Evolutionary conservation across 257 asterid species (phyloP), one percentile per base, ranked within the genome.

Genomic region (Mitragyna speciosa): DNA sequence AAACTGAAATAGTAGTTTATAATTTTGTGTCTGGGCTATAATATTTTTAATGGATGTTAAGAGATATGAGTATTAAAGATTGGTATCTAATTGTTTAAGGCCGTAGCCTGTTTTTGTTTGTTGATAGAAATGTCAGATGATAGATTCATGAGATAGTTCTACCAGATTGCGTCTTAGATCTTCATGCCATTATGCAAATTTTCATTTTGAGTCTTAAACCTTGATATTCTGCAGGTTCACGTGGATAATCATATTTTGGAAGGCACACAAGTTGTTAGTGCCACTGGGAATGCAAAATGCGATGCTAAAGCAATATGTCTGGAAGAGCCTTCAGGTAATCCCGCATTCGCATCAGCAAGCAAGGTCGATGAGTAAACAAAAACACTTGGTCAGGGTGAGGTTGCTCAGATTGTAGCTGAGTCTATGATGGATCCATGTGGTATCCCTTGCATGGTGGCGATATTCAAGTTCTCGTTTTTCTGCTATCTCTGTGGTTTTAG

Each of bases 401-500:
- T 83, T 39, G 76, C 85, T 70, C 54, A 49, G 72, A 85, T 64
- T 78, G 86, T 85, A 68, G 90, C 83, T 67, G 80, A 88, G 73
- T 80, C 82, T 30, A 91, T 89, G 96, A 84, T 81, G 88, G 97
- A 89, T 26, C 97, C 98, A 22, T 94, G 89, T 83, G 99, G 99
- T 64, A 81, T 92, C 81, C 98, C 98, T n/a, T 89, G 96, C 56
- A 91, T 94, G 95, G 95, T 94, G 78, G 98, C 94, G 84, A 89
- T 96, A 84, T 90, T 96, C 81, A 93, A 94, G 63, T 94, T 94
- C 90, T 84, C 94, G 72, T 96, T 98, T 86, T 96, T 98, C 99
- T 78, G 97, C 99, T 81, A 89, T 95, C 79, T 93, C 97, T 17
- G 98, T 92, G 82, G 93, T 95, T 77, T 88, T 93, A 79, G 97